These are phyloP conservation scores for Peribolospora baueri DNA, from an alignment of 768 basidiomycete species.

Conservation along the genomic window DNA sequence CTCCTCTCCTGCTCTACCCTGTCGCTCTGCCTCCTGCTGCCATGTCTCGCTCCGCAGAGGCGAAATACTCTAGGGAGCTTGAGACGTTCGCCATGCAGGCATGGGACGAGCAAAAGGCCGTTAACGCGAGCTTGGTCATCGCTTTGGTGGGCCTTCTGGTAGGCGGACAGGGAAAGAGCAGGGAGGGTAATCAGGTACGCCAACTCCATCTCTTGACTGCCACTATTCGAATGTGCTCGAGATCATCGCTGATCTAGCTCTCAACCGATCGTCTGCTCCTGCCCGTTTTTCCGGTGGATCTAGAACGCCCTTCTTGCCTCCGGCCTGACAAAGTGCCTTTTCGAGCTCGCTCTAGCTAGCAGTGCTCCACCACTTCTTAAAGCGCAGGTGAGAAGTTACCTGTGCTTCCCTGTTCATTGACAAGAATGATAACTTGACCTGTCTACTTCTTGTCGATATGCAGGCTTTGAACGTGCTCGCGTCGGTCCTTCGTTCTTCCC, in stretches of 20 bases:
- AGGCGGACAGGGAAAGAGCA: slow-evolving; percentile 19
- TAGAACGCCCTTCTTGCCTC: slow-evolving; percentile 8
- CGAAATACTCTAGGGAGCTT: slow-evolving; percentile 30
- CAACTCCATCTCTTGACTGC: too few species aligned
- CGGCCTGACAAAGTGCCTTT: slow-evolving; percentile 40
- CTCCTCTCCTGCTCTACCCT: slow-evolving; percentile 29
- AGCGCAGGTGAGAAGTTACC: slow-evolving; percentile 34
- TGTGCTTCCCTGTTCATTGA: not conserved
- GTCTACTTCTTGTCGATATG: not conserved
- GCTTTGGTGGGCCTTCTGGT: slow-evolving; percentile 68
- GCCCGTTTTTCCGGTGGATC: not conserved
- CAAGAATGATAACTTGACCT: not conserved
- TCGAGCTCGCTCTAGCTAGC: slow-evolving; percentile 75
- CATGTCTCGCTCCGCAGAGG: slow-evolving; percentile 29
- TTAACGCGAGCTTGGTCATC: slow-evolving; percentile 53
- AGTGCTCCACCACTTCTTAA: slow-evolving; percentile 75
- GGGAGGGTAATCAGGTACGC: not conserved
- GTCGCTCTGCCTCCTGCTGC: slow-evolving; percentile 45
- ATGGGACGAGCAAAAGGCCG: slow-evolving; percentile 79
- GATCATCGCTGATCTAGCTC: too few species aligned
- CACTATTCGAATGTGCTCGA: too few species aligned
- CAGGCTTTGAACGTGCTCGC: slow-evolving; percentile 36
- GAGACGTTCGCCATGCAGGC: slow-evolving; percentile 82
- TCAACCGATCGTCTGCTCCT: too few species aligned
- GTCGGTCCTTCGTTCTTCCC: slow-evolving; percentile 37